Base-by-base conservation (phyloP, 2,329 filamentous ascomycete species). In the Cladosporium sp. region DNA sequence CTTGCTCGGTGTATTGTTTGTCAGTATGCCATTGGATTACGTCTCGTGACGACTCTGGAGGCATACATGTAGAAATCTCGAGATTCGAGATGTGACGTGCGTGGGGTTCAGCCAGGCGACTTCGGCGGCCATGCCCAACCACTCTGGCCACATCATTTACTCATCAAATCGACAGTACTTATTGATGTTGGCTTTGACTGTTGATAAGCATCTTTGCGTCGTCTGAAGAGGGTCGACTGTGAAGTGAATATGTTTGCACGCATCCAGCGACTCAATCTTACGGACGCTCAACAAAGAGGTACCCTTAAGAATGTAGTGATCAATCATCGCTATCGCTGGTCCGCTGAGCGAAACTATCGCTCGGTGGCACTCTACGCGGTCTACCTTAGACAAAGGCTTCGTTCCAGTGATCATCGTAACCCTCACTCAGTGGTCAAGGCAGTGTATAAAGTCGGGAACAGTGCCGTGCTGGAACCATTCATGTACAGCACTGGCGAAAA, bases 51-150 rank as follows among this genome's bases (percentile, higher is more conserved):
- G 26, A 54, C 51, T 32, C n/a, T n/a, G n/a, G n/a, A n/a, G n/a
- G n/a, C n/a, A n/a, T n/a, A n/a, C n/a, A n/a, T n/a, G n/a, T 54
- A n/a, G 26, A 59, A 59, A 48, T 59, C 57, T 59, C 30, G 39
- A 59, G 34, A 21, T 58, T 43, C 39, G 54, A 58, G 39, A 26
- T 59, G 57, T 59, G 57, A 59, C 57, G 57, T 59, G 57, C 23
- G 57, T 48, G 57, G 57, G 57, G 57, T 48, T 26, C n/a, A 23
- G 56, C 11, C 16, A 32, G 51, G 57, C 57, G 57, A 48, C 43
- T 28, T 59, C 57, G 57, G 57, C 48, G 57, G 39, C 14, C n/a
- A 46, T 23, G 39, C 39, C 39, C n/a, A 23, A 46, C 39, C 39
- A 46, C 39, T 46, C 39, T n/a, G 2, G 13, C n/a, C n/a, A 46